These are phyloP conservation scores for Saccharum hybrid DNA, from an alignment of 202 grass and related monocot species.

Conservation along the genomic window DNA sequence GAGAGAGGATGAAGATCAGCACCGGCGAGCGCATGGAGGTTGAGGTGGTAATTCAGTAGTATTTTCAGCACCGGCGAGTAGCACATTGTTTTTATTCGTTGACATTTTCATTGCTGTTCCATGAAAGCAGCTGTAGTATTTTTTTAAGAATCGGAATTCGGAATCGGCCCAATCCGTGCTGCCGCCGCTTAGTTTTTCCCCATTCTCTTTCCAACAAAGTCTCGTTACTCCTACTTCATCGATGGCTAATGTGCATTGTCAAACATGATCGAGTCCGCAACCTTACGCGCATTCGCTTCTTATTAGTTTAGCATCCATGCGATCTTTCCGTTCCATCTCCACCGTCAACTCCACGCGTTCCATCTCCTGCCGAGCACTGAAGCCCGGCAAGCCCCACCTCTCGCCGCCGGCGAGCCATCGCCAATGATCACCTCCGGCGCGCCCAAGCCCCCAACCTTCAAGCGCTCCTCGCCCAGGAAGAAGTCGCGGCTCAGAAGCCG, in stretches of 20 bases:
- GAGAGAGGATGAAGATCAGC: too few species aligned
- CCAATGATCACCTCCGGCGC: slow-evolving; percentile 45
- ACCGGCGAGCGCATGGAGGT: too few species aligned
- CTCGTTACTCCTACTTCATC: not conserved
- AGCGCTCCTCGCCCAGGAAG: slow-evolving; percentile 59
- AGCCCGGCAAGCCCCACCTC: not conserved
- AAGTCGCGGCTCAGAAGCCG: slow-evolving; percentile 17
- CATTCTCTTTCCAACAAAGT: too few species aligned
- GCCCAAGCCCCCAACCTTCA: slow-evolving; percentile 52
- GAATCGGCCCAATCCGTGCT: too few species aligned
- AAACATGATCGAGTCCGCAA: not conserved
- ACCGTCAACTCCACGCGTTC: slow-evolving; percentile 33
- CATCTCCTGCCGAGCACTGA: not conserved
- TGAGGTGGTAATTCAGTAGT: too few species aligned
- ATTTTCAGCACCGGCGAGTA: too few species aligned
- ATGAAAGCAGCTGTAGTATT: too few species aligned
- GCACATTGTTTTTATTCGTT: too few species aligned
- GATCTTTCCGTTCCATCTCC: slow-evolving; percentile 28
- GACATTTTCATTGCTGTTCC: too few species aligned
- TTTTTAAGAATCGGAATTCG: too few species aligned
- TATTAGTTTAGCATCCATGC: slow-evolving; percentile 8
- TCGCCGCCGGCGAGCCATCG: not conserved
- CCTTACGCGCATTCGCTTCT: not conserved
- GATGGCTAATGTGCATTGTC: not conserved
- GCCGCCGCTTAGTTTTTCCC: too few species aligned